Evolutionary conservation across 2,329 filamentous ascomycete species (phyloP).

Genomic region (Cordyceps cateniannulata): DNA sequence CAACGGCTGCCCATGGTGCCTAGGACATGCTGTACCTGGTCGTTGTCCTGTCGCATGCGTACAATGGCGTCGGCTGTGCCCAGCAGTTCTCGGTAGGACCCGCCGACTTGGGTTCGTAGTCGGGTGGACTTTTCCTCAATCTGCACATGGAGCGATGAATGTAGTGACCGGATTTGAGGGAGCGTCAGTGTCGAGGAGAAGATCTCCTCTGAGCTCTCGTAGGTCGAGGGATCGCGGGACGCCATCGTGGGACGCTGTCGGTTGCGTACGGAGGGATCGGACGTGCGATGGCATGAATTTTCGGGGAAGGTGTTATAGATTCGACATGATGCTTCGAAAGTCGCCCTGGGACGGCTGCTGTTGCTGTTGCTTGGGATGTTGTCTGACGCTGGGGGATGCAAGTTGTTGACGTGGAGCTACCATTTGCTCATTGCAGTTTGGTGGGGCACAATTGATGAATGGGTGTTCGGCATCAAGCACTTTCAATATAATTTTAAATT

Average conservation of each 20-base stretch:
- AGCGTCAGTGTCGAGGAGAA: conserved; percentile 52
- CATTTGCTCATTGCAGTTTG: neutral
- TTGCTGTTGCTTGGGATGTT: neutral
- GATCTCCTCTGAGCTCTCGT: conserved; percentile 45
- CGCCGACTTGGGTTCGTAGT: conserved; percentile 57
- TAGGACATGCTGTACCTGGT: conserved; percentile 64
- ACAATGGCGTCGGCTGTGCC: conserved; percentile 93
- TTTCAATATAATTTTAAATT: too few species aligned
- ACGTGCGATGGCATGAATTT: neutral
- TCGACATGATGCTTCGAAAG: neutral
- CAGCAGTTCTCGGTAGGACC: conserved; percentile 78
- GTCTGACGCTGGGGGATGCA: neutral
- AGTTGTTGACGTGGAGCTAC: conserved; percentile 6
- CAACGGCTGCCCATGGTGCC: conserved; percentile 69
- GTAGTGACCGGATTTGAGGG: conserved; percentile 57
- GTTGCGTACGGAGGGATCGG: neutral
- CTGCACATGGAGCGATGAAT: conserved; percentile 51
- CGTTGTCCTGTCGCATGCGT: conserved; percentile 75
- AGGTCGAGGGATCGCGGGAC: conserved; percentile 38
- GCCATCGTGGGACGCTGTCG: conserved; percentile 26
- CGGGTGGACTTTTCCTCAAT: conserved; percentile 58
- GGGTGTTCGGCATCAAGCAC: too few species aligned
- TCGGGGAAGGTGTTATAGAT: neutral
- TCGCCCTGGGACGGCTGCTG: neutral
- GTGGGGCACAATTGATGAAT: neutral